Base-by-base conservation (phyloP, 495 filamentous ascomycete species). In the Echria macrotheca region DNA sequence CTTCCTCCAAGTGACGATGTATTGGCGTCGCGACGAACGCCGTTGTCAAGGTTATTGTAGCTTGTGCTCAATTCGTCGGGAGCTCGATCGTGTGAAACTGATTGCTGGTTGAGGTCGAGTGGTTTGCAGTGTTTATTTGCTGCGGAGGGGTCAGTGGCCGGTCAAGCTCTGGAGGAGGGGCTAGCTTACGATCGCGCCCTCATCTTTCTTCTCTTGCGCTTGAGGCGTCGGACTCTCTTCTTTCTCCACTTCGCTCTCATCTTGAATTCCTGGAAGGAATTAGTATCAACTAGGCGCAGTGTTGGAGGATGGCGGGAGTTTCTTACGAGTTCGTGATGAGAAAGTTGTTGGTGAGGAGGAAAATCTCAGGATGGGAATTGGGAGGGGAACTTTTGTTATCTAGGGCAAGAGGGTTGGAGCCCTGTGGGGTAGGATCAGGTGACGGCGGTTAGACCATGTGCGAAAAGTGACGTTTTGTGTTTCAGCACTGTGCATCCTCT, bases 161-260 rank as follows among this genome's bases (percentile, higher is more conserved):
- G 52, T 31, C 46, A 23, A 18, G 33, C 46, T 56, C 40, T 50
- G 50, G 44, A 18, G 23, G 18, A 23, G 46, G 56, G 44, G 25
- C 25, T 41, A 44, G 73, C 84, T 76, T 79, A 95, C 90, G 80
- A 85, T 77, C 90, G 77, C 58, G 89, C 91, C 69, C 91, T 84
- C 75, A 89, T 93, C 89, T 96, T 96, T 89, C 91, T 91, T 73
- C 91, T 85, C 90, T 96, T 96, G 71, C 88, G 83, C 84, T 96
- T 96, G 74, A 96, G 86, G 73, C 91, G 84, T 57, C 91, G 85
- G 77, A 94, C 89, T 68, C 91, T 80, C 90, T 96, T 96, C 87
- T 96, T 96, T 82, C 90, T 89, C 90, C 90, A 96, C 79, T 96
- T 96, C 63, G 87, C 88, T 89, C 90, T 90, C 90, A 96, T 94